Conservation (phyloP, 306 rosid species). For the Sicyos edulis region DNA sequence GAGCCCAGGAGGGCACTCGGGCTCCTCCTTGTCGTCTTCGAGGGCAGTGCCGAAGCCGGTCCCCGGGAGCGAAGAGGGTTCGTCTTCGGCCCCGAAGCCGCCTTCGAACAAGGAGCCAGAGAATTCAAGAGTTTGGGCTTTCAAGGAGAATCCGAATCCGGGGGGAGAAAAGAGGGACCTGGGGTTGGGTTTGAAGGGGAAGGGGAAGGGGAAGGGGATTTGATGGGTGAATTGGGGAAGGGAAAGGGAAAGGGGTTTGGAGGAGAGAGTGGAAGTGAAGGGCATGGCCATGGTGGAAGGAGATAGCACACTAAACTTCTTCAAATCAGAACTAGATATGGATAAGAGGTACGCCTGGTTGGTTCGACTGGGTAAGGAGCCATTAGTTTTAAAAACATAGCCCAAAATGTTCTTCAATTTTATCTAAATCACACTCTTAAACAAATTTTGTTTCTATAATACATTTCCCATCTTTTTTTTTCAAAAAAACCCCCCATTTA, state of each 20-base stretch:
- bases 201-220: constrained; percentile 27
- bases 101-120: constrained; percentile 65
- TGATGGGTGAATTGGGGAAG: not conserved
- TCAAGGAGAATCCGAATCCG: constrained; percentile 24
- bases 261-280: constrained; percentile 13
- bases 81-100: constrained; percentile 63
- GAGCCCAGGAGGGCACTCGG: constrained; percentile 70
- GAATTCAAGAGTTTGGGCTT: constrained; percentile 57
- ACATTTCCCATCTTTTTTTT: too few relatives aligned
- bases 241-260: too few relatives aligned
- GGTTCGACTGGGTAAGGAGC: too few relatives aligned
- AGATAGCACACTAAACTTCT: too few relatives aligned
- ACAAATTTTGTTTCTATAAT: too few relatives aligned
- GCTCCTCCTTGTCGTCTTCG: constrained; percentile 40
- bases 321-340: not conserved
- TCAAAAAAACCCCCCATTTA: too few relatives aligned
- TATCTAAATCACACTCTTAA: too few relatives aligned
- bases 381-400: too few relatives aligned
- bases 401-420: too few relatives aligned
- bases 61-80: constrained; percentile 33
- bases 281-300: not conserved
- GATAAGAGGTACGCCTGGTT: not conserved
- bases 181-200: constrained; percentile 19
- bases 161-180: constrained; percentile 5
- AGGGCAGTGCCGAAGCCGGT: too few relatives aligned